These are phyloP conservation scores for Pleodorina starrii DNA, from an alignment of 139 green algal genomes.

Conservation along the genomic window DNA sequence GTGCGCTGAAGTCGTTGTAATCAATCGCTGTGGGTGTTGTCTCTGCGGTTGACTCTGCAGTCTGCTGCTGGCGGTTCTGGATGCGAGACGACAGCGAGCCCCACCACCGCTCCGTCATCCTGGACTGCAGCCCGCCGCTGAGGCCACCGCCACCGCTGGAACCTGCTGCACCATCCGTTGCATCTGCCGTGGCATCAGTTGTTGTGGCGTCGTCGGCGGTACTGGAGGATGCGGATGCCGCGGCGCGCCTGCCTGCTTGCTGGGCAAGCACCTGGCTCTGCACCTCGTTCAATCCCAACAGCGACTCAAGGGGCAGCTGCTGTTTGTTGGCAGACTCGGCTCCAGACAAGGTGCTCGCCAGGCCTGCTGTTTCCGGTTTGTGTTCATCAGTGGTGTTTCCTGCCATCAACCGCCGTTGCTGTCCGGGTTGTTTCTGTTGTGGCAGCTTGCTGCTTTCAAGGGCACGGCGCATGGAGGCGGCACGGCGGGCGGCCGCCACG, in stretches of 20 bases:
- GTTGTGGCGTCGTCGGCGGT: not conserved
- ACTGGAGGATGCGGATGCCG: not conserved
- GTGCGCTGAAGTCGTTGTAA: too few species aligned
- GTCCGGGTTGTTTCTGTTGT: too few species aligned
- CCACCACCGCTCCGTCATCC: conserved; percentile 32
- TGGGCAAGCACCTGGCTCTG: not conserved
- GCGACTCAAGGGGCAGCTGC: not conserved
- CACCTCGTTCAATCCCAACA: not conserved
- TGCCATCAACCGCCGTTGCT: not conserved
- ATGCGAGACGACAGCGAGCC: not conserved
- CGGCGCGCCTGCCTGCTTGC: too few species aligned
- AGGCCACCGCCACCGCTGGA: not conserved
- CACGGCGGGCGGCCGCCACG: not conserved
- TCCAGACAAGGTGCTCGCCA: too few species aligned
- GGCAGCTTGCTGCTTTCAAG: not conserved
- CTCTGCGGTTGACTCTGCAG: not conserved
- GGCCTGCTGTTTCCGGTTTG: too few species aligned
- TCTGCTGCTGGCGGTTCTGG: not conserved
- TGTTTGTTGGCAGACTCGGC: too few species aligned
- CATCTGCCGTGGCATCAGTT: not conserved
- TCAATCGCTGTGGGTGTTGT: too few species aligned
- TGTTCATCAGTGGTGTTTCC: too few species aligned
- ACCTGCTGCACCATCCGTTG: not conserved
- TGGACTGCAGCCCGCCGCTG: not conserved
- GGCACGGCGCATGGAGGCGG: not conserved